A percentile compares a stretch with the other conserved stretches of the same genome.
These are phyloP conservation scores for Hymenoscyphus repandus DNA, from an alignment of 2,329 filamentous ascomycete species.

Conservation along the genomic window DNA sequence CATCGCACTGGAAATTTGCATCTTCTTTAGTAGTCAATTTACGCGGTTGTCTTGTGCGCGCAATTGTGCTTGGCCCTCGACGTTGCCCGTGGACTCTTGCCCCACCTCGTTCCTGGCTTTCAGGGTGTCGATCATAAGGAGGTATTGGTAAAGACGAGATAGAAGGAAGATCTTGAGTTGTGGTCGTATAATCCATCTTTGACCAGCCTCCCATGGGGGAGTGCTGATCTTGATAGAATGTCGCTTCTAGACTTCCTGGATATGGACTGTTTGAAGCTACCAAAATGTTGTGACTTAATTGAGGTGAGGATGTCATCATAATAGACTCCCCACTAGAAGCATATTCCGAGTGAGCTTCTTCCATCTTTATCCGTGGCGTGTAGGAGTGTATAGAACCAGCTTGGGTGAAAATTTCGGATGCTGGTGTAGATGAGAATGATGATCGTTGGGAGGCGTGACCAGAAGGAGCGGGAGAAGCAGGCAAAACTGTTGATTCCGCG, in stretches of 20 bases:
- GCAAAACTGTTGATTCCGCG: slow-evolving; percentile 29
- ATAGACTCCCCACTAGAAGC: slow-evolving; percentile 19
- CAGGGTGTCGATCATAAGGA: slow-evolving; percentile 25
- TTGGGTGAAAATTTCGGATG: slow-evolving; percentile 29
- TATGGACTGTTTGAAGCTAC: slow-evolving; percentile 23
- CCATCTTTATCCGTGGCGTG: slow-evolving; percentile 30
- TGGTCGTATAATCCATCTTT: slow-evolving; percentile 25
- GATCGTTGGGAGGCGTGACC: slow-evolving; percentile 30
- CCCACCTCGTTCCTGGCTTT: slow-evolving; percentile 19
- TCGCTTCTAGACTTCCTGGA: slow-evolving; percentile 25
- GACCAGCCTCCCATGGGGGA: slow-evolving; percentile 21
- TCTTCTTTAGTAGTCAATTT: slow-evolving; percentile 61
- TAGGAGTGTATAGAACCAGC: slow-evolving; percentile 27
- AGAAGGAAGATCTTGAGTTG: slow-evolving; percentile 24
- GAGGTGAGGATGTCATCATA: slow-evolving; percentile 23
- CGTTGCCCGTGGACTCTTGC: slow-evolving; percentile 17
- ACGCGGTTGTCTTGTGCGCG: slow-evolving; percentile 35
- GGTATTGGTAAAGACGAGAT: slow-evolving; percentile 25
- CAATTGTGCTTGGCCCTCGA: slow-evolving; percentile 20
- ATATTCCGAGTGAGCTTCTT: slow-evolving; percentile 27
- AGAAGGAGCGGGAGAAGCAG: slow-evolving; percentile 28
- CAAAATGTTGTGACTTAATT: slow-evolving; percentile 20
- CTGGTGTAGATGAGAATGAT: slow-evolving; percentile 31
- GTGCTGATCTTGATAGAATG: slow-evolving; percentile 25
- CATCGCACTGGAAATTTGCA: slow-evolving; percentile 64